A percentile compares a stretch with the other conserved stretches of the same genome.
Evolutionary conservation across 768 basidiomycete genomes (phyloP).

Genomic region (Baorangia bicolor): DNA sequence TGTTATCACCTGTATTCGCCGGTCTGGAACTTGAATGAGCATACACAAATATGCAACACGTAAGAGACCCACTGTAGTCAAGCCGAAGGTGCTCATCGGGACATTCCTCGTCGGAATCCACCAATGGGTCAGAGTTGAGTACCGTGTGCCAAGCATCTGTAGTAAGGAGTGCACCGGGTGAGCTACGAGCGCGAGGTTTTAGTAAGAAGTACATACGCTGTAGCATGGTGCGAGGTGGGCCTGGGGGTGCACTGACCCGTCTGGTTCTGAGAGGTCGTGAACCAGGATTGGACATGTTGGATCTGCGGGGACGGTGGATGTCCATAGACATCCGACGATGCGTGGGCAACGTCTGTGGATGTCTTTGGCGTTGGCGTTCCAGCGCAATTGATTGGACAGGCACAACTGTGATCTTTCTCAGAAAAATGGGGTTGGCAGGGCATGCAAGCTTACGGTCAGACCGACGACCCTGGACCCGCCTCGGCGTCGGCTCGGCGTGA

Average conservation of each 20-base stretch:
- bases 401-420: constrained; percentile 20
- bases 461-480: constrained; percentile 25
- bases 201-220: constrained; percentile 51
- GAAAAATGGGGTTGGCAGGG: not conserved
- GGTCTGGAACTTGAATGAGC: constrained; percentile 38
- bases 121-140: constrained; percentile 65
- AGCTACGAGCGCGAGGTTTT: not conserved
- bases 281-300: constrained; percentile 19
- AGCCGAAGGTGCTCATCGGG: constrained; percentile 61
- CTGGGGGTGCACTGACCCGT: constrained; percentile 24
- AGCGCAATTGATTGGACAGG: constrained; percentile 18
- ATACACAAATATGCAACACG: not conserved
- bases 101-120: constrained; percentile 72
- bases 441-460: constrained; percentile 26
- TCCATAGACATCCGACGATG: constrained; percentile 31
- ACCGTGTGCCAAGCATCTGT: constrained; percentile 74
- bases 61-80: constrained; percentile 56
- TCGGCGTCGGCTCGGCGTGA: constrained; percentile 16
- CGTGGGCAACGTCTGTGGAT: constrained; percentile 16
- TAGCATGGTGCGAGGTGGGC: constrained; percentile 53
- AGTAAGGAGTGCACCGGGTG: constrained; percentile 3
- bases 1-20: constrained; percentile 60
- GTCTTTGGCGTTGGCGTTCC: constrained; percentile 30
- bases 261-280: constrained; percentile 27
- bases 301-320: constrained; percentile 23